Evolutionary conservation across 164 flowering plant genomes (phyloP), one percentile per base, ranked within the genome.

Genomic region (Tinospora cordifolia): DNA sequence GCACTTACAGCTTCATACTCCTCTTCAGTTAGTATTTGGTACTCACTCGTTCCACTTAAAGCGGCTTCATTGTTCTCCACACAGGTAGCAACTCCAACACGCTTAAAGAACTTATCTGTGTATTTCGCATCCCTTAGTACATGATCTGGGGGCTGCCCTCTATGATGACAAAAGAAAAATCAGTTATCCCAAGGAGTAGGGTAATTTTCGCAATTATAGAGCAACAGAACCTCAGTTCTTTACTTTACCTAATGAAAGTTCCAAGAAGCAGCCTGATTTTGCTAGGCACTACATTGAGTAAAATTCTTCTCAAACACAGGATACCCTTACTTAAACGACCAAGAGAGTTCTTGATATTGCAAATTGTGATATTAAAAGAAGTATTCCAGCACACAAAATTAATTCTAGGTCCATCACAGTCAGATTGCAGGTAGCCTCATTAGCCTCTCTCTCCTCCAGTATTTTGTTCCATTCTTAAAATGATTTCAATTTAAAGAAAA

Each of bases 81-180:
- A 77, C 78, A 75, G 62, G 81, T 84, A 65, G 82, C 73, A 80
- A 79, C 84, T 65, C 89, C 97, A 68, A 87, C 74, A 66, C 81
- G 86, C 81, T 92, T 95, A 67, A 95, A 95, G 79, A 91, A 92
- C 86, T 90, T 95, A 66, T 76, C 79, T 6, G 96, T 88, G 72
- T 87, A 88, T 78, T 90, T 95, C 59, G 96, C 92, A 68, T 87
- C 88, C 78, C 85, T 84, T 24, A 95, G 80, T 62, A 95, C 75
- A 82, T 91, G 85, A 83, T 95, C 98, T 66, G 99, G 99, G 64
- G 99, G 99, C 71, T 90, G 98, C 59, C 80, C 89, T 67, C 99
- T 95, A 65, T 78, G 71, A 69, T 74, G 24, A 65, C 68, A 76
- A 71, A 69, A 38, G 76, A 8, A 65, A 71, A 22, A 68, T 27